Conservation (phyloP, 306 rosid species). For the Abrus precatorius region DNA sequence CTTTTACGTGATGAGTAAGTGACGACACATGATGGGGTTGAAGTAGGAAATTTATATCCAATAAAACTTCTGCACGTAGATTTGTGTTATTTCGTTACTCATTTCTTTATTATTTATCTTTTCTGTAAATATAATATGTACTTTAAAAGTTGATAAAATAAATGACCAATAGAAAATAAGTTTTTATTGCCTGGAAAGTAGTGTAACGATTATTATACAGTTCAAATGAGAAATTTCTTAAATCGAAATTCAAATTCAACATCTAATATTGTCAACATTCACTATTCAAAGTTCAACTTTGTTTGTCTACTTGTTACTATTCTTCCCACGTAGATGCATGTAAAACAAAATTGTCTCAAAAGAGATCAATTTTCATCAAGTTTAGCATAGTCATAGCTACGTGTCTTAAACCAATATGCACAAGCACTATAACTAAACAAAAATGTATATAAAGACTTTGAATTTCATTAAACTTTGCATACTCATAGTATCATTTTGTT, state of each 20-base stretch:
- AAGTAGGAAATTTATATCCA: too few species aligned
- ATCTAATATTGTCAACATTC: background rate
- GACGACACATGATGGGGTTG: too few species aligned
- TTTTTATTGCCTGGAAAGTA: background rate
- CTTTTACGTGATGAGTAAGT: too few species aligned
- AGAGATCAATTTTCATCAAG: background rate
- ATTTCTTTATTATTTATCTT: too few species aligned
- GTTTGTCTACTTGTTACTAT: background rate
- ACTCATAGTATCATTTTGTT: too few species aligned
- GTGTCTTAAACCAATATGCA: background rate
- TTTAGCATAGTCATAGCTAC: background rate
- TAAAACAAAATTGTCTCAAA: background rate
- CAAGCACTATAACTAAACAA: background rate
- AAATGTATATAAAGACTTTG: background rate
- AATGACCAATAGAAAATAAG: too few species aligned
- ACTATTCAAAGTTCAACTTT: background rate
- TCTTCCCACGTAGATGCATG: background rate
- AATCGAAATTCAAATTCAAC: background rate
- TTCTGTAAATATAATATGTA: background rate
- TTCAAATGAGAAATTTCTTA: background rate
- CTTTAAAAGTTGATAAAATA: background rate
- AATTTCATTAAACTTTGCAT: background rate
- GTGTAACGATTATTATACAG: background rate
- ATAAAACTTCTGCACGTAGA: too few species aligned
- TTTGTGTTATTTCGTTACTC: too few species aligned